Conservation (phyloP, 202 grass and related monocot genomes). For the Setaria italica region DNA sequence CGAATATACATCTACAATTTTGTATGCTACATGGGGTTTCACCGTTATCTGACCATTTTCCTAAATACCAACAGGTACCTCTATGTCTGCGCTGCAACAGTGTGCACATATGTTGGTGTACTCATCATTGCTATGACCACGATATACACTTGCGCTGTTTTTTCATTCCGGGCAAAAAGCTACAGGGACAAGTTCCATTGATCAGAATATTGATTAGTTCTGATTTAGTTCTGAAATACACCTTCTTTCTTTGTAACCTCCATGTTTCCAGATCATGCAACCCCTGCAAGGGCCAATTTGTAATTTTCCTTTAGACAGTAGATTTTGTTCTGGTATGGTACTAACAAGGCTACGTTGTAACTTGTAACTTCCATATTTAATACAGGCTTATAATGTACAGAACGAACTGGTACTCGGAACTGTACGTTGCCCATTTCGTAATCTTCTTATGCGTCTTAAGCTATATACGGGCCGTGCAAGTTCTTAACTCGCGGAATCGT, state of each 20-base stretch:
- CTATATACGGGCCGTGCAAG: neutral
- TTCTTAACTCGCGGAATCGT: neutral
- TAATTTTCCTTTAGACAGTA: neutral
- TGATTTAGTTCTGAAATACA: neutral
- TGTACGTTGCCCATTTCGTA: neutral
- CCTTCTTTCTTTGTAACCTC: neutral
- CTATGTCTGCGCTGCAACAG: conserved; percentile 83
- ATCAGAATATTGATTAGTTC: neutral
- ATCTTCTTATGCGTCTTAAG: neutral
- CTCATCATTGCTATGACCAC: conserved; percentile 52
- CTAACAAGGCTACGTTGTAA: neutral
- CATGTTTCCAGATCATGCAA: neutral
- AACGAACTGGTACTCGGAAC: neutral
- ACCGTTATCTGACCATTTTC: conserved; percentile 3
- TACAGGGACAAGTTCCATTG: conserved; percentile 13
- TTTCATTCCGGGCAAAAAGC: conserved; percentile 46
- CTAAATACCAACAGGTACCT: conserved; percentile 69
- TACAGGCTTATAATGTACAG: neutral
- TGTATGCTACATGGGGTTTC: neutral
- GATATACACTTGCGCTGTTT: conserved; percentile 56
- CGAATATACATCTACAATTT: neutral
- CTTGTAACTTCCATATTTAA: neutral
- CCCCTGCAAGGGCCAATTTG: neutral
- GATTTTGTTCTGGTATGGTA: conserved; percentile 12
- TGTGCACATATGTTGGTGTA: conserved; percentile 77